Percentiles rank a stretch among this genome's conserved stretches.
Conservation (phyloP, 2,329 filamentous ascomycete genomes). For the Xylogone sp. region DNA sequence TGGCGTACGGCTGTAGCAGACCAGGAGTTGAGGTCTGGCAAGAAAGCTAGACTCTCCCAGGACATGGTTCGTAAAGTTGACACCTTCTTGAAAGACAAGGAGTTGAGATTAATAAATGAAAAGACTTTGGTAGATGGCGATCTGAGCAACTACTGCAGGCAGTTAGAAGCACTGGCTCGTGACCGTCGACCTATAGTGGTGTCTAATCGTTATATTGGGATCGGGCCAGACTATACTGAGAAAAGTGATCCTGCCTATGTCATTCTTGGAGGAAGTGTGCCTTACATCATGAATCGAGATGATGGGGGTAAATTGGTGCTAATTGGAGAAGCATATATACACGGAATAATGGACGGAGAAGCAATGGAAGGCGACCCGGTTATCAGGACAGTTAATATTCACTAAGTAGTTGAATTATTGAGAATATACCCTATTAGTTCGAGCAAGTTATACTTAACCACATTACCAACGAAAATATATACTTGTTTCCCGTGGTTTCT, state of each 20-base stretch:
- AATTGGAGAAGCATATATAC: slow-evolving; percentile 12
- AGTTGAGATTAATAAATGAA: not conserved
- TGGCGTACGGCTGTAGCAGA: not conserved
- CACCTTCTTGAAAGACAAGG: not conserved
- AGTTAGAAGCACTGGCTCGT: slow-evolving; percentile 4
- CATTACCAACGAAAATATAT: too few relatives aligned
- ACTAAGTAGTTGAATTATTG: too few relatives aligned
- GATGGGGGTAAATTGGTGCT: slow-evolving; percentile 1
- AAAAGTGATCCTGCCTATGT: slow-evolving; percentile 9
- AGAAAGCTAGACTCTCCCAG: too few relatives aligned
- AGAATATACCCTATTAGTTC: too few relatives aligned
- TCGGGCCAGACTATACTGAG: slow-evolving; percentile 10
- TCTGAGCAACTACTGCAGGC: slow-evolving; percentile 8
- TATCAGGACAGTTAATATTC: too few relatives aligned
- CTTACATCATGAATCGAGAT: slow-evolving; percentile 6
- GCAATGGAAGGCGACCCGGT: slow-evolving; percentile 3
- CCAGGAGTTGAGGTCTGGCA: not conserved
- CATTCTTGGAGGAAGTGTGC: slow-evolving; percentile 6
- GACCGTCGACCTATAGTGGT: slow-evolving; percentile 7
- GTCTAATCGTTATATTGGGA: slow-evolving; percentile 3
- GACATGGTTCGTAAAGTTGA: not conserved
- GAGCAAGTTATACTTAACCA: too few relatives aligned
- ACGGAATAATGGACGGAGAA: slow-evolving; percentile 15
- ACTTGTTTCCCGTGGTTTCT: too few relatives aligned
- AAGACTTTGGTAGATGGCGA: slow-evolving; percentile 2